phyloP scores from a whole-genome alignment of 192 early-diverging fungal species.

The Podila epigama region DNA sequence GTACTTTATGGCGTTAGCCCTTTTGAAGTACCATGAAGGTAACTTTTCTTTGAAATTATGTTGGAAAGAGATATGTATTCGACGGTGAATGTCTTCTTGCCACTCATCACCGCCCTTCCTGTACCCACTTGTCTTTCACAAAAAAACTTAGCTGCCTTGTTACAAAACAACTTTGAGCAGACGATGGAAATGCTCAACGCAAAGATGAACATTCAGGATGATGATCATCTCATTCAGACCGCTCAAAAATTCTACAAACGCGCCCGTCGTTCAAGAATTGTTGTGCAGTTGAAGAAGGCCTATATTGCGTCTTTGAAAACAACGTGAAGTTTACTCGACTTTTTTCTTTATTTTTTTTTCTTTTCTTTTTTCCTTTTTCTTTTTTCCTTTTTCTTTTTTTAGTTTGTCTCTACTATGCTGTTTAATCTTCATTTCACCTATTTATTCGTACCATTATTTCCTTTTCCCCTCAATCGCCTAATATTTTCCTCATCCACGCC shows the following conservation, averaged over 20 bases:
- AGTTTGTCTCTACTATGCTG: too few species aligned
- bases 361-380: not conserved
- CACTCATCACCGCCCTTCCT: not conserved
- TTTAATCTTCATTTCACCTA: too few species aligned
- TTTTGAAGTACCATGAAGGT: conserved; percentile 59
- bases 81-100: not conserved
- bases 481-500: too few species aligned
- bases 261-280: conserved; percentile 20
- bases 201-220: conserved; percentile 58
- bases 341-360: not conserved
- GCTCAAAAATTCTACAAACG: conserved; percentile 49
- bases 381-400: not conserved
- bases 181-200: conserved; percentile 55
- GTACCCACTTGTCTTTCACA: not conserved
- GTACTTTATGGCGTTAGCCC: conserved; percentile 57
- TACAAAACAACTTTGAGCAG: conserved; percentile 55
- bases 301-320: conserved; percentile 5
- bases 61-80: too few species aligned
- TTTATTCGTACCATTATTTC: too few species aligned
- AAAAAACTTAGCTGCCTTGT: conserved; percentile 29
- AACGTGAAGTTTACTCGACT: not conserved
- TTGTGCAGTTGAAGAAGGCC: conserved; percentile 13
- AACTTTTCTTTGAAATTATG: too few species aligned
- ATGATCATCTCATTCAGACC: conserved; percentile 50
- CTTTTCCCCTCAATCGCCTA: too few species aligned